Conservation (phyloP, 345 rosid genomes). For the Eucalyptus sideroxylon region DNA sequence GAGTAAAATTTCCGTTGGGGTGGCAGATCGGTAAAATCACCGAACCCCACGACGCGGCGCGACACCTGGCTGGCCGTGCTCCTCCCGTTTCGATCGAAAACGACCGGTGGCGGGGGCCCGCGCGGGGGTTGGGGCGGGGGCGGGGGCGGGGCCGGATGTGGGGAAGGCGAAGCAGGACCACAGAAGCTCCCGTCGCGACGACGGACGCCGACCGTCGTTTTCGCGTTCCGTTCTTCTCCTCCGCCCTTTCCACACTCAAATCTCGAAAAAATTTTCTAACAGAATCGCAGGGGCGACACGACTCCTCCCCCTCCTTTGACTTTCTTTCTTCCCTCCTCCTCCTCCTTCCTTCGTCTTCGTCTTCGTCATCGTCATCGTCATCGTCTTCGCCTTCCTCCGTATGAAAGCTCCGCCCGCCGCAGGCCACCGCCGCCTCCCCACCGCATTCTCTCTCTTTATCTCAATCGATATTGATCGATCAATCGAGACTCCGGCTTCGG, state of each 20-base stretch:
- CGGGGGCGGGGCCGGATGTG: not conserved
- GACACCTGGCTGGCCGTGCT: not conserved
- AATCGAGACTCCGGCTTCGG: not conserved
- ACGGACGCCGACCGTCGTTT: not conserved
- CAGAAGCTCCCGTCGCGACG: not conserved
- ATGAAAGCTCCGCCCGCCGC: not conserved
- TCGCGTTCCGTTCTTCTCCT: not conserved
- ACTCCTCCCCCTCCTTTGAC: not conserved
- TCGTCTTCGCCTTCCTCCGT: not conserved
- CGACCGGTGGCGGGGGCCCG: not conserved
- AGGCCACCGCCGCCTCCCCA: not conserved
- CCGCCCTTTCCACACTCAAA: too few species aligned
- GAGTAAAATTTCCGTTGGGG: not conserved
- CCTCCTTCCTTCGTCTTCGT: not conserved
- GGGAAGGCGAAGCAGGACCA: not conserved
- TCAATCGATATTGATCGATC: not conserved
- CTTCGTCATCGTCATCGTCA: not conserved
- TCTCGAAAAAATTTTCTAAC: not conserved
- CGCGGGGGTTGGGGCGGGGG: too few species aligned
- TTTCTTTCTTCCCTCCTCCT: not conserved
- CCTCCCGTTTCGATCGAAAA: not conserved
- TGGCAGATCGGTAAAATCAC: not conserved
- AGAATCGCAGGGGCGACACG: not conserved
- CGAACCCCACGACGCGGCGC: not conserved
- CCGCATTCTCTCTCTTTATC: not conserved